These are phyloP conservation scores for Oropetium thomaeum DNA, from an alignment of 176 grass and related monocot species.

Conservation along the genomic window DNA sequence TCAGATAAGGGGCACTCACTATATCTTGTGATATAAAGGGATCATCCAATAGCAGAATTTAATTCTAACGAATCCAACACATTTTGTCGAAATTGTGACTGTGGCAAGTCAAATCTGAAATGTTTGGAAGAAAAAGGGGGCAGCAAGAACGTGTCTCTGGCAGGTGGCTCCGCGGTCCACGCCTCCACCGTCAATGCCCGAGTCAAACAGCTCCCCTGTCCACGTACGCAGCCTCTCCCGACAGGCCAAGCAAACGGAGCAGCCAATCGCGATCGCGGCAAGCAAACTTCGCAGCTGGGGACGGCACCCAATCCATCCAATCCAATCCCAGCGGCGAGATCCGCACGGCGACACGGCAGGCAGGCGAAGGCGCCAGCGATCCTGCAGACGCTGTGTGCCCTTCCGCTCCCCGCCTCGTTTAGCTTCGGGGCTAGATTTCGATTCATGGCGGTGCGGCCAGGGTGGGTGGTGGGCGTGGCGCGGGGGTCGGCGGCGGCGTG, in stretches of 20 bases:
- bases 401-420: not conserved
- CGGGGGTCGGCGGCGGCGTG: slow-evolving; percentile 65
- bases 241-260: not conserved
- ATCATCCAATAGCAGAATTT: too few species aligned
- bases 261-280: not conserved
- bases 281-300: not conserved
- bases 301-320: not conserved
- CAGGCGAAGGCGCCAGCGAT: not conserved
- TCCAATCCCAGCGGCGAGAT: not conserved
- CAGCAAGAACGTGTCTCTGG: not conserved
- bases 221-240: slow-evolving; percentile 11
- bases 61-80: too few species aligned
- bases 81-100: too few species aligned
- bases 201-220: not conserved
- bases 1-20: too few species aligned
- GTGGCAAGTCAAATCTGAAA: too few species aligned
- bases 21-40: too few species aligned
- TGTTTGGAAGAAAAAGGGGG: too few species aligned
- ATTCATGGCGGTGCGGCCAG: slow-evolving; percentile 53
- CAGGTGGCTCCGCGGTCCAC: too few species aligned
- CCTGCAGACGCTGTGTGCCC: too few species aligned
- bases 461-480: slow-evolving; percentile 80
- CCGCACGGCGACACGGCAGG: not conserved
- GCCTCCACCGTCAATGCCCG: not conserved
- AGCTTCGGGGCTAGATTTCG: not conserved